phyloP scores from a whole-genome alignment of 1,284 basidiomycete species.

The Amylostereum chailletii region DNA sequence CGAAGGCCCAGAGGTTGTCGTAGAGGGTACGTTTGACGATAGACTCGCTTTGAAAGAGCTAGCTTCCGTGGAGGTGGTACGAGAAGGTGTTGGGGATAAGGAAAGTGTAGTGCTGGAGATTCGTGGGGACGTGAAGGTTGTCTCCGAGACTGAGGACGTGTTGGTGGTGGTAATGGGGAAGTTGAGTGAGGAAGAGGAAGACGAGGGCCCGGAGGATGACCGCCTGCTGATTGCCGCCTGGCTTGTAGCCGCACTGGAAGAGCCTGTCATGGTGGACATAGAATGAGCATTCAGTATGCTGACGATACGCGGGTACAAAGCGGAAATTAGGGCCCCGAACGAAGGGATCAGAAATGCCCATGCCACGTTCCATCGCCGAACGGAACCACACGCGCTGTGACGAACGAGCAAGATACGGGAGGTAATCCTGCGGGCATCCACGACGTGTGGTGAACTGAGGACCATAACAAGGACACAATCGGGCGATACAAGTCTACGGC shows the following conservation, averaged over 20 bases:
- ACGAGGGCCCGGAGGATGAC: neutral
- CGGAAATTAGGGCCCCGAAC: too few relatives aligned
- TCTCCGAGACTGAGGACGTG: neutral
- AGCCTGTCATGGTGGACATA: neutral
- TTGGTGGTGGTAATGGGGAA: neutral
- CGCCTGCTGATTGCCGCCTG: neutral
- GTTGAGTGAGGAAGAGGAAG: neutral
- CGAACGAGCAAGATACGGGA: too few relatives aligned
- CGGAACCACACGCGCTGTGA: too few relatives aligned
- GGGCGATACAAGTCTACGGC: too few relatives aligned
- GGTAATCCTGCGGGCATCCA: too few relatives aligned
- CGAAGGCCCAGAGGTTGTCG: neutral
- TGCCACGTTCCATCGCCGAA: too few relatives aligned
- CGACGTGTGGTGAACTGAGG: too few relatives aligned
- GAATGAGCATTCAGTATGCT: too few relatives aligned
- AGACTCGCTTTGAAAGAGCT: neutral
- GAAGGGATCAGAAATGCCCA: too few relatives aligned
- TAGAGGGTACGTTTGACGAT: neutral
- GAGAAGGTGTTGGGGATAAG: neutral
- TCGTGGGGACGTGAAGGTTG: neutral
- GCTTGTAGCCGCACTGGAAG: neutral
- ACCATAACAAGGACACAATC: too few relatives aligned
- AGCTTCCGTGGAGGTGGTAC: neutral
- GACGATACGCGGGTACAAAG: too few relatives aligned
- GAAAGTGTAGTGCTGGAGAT: neutral